These are phyloP conservation scores for Rhizopogon rudus DNA, from an alignment of 768 basidiomycete genomes.

Conservation along the genomic window DNA sequence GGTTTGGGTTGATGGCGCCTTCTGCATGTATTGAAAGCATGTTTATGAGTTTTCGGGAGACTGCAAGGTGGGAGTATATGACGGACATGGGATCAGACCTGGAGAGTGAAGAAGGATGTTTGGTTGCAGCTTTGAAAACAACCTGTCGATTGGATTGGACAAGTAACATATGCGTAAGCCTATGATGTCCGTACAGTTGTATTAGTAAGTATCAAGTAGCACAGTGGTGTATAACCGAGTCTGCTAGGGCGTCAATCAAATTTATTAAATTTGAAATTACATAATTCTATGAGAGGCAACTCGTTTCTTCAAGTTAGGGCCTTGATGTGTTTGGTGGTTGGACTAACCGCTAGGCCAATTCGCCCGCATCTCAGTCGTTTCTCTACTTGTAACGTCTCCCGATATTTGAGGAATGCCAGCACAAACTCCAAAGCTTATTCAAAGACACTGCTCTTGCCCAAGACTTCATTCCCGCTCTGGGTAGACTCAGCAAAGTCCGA, in stretches of 20 bases:
- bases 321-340: background rate
- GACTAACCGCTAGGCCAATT: background rate
- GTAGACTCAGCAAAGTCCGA: conserved; percentile 62
- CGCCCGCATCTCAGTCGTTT: background rate
- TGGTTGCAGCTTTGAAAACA: conserved; percentile 58
- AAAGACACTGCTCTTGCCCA: conserved; percentile 73
- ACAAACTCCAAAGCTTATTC: conserved; percentile 37
- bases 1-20: conserved; percentile 80
- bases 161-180: no score
- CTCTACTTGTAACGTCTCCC: background rate
- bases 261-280: no score
- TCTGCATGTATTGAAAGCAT: conserved; percentile 88
- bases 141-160: conserved; percentile 52
- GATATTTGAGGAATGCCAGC: background rate
- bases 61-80: conserved; percentile 89
- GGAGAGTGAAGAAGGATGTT: conserved; percentile 62
- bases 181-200: no score
- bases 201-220: no score
- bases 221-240: no score
- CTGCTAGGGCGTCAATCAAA: no score
- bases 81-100: conserved; percentile 60
- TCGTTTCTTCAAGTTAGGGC: background rate
- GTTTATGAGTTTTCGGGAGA: conserved; percentile 84
- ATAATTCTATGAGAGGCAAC: no score
- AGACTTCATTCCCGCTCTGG: conserved; percentile 75